Conservation (phyloP, 1,284 basidiomycete genomes). For the Austroboletus rostrupii region DNA sequence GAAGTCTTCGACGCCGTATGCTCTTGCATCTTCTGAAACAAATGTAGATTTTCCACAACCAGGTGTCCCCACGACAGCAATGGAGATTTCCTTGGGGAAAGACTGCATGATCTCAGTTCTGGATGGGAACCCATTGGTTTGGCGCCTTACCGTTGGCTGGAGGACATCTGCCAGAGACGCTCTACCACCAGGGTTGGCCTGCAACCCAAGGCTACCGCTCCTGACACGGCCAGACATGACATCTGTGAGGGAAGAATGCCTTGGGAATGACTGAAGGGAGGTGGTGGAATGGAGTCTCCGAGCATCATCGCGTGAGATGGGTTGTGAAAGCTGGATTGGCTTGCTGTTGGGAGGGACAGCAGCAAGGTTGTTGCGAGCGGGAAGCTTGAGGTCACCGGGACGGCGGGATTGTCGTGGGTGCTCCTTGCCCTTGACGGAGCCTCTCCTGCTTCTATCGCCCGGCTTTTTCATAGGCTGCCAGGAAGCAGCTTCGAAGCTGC, state of each 20-base stretch:
- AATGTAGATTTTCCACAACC: constrained; percentile 71
- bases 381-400: constrained; percentile 36
- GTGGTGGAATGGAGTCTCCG: constrained; percentile 39
- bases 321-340: constrained; percentile 19
- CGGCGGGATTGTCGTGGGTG: constrained; percentile 27
- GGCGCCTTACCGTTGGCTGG: constrained; percentile 31
- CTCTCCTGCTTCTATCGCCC: constrained; percentile 32
- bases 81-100: constrained; percentile 40
- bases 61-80: constrained; percentile 64
- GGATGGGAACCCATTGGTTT: constrained; percentile 15
- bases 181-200: constrained; percentile 31
- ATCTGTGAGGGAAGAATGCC: constrained; percentile 26
- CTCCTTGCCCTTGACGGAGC: constrained; percentile 31
- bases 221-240: constrained; percentile 41
- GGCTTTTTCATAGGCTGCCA: constrained; percentile 30
- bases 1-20: constrained; percentile 38
- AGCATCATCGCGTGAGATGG: constrained; percentile 35
- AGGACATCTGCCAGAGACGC: constrained; percentile 37
- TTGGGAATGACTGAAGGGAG: constrained; percentile 41
- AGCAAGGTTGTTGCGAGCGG: constrained; percentile 32
- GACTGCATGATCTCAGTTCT: constrained; percentile 18
- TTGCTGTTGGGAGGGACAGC: constrained; percentile 16
- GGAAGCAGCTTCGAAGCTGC: constrained; percentile 23
- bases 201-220: constrained; percentile 54
- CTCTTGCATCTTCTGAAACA: constrained; percentile 63